These are phyloP conservation scores for Termitomyces sp. DNA, from an alignment of 768 basidiomycete species.

Conservation along the genomic window DNA sequence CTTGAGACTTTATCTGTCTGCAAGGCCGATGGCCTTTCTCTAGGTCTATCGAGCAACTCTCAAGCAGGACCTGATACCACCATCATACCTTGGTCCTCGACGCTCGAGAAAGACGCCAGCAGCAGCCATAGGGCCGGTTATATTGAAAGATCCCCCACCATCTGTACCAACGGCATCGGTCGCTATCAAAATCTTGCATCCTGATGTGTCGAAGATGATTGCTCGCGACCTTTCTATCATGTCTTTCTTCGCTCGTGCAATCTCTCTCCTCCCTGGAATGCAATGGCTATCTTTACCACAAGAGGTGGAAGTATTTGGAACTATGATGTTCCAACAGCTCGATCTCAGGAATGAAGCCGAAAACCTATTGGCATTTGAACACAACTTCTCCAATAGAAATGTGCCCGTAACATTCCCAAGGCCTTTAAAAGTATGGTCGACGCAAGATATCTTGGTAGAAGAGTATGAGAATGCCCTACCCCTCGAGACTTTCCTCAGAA, in stretches of 20 bases:
- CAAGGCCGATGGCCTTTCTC: background rate
- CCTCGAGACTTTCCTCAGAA: slow-evolving; percentile 76
- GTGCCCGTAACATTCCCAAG: slow-evolving; percentile 88
- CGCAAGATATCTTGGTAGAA: slow-evolving; percentile 78
- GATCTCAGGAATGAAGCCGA: slow-evolving; percentile 88
- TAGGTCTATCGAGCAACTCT: slow-evolving; percentile 89
- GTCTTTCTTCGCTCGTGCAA: slow-evolving; percentile 78
- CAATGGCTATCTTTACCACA: slow-evolving; percentile 95
- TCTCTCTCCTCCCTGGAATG: slow-evolving; percentile 86
- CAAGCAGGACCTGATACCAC: slow-evolving; percentile 78
- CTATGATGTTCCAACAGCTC: slow-evolving; percentile 94
- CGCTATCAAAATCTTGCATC: slow-evolving; percentile 95
- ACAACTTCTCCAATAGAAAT: slow-evolving; percentile 75
- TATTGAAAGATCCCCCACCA: slow-evolving; percentile 61
- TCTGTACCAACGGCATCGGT: slow-evolving; percentile 81
- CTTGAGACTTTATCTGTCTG: background rate
- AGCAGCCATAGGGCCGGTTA: slow-evolving; percentile 41
- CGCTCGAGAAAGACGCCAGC: slow-evolving; percentile 45
- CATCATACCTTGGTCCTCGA: slow-evolving; percentile 76
- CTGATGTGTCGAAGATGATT: slow-evolving; percentile 76
- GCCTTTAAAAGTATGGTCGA: slow-evolving; percentile 79
- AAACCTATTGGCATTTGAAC: slow-evolving; percentile 80
- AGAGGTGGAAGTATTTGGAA: slow-evolving; percentile 91
- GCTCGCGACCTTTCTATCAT: slow-evolving; percentile 91
- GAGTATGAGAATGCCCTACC: slow-evolving; percentile 93